Percentiles rank a stretch among this genome's conserved stretches.
phyloP scores from a whole-genome alignment of 2,329 filamentous ascomycete species.

The Dendrostoma leiphaemia region DNA sequence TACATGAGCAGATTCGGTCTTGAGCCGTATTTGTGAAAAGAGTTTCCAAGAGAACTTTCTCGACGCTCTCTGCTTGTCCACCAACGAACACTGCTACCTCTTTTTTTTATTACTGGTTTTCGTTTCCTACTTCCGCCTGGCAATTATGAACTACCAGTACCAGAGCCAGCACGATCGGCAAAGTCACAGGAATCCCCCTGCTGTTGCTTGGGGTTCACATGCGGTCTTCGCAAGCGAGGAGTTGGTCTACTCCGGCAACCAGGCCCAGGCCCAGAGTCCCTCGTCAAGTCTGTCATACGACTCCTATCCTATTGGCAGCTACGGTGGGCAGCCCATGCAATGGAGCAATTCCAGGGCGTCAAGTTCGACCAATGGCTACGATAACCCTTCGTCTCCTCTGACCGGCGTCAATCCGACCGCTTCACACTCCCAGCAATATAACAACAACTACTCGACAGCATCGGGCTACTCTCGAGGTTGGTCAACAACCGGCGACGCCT shows the following conservation, averaged over 20 bases:
- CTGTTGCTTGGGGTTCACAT: too few relatives aligned
- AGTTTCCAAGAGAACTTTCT: too few relatives aligned
- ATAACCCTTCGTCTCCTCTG: not conserved
- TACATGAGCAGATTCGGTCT: not conserved
- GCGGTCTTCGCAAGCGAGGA: not conserved
- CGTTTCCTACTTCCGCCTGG: too few relatives aligned
- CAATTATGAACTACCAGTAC: too few relatives aligned
- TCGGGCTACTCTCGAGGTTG: not conserved
- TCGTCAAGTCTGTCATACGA: not conserved
- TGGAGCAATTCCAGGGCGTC: slow-evolving; percentile 8
- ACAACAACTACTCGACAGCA: not conserved
- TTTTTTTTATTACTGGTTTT: too few relatives aligned
- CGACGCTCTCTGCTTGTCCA: not conserved
- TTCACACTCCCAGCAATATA: not conserved
- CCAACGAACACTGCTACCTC: not conserved
- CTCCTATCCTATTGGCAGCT: not conserved
- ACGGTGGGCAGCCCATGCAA: slow-evolving; percentile 7
- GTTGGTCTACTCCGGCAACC: not conserved
- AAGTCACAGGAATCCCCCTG: too few relatives aligned
- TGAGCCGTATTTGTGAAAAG: too few relatives aligned
- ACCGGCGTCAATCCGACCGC: not conserved
- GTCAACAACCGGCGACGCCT: not conserved
- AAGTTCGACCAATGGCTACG: not conserved
- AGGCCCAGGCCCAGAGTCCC: not conserved
- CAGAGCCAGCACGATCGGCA: too few relatives aligned